Percentiles rank a stretch among this genome's conserved stretches.
Evolutionary conservation across 495 filamentous ascomycete genomes (phyloP).

Genomic region (Tetracladium marchalianum): DNA sequence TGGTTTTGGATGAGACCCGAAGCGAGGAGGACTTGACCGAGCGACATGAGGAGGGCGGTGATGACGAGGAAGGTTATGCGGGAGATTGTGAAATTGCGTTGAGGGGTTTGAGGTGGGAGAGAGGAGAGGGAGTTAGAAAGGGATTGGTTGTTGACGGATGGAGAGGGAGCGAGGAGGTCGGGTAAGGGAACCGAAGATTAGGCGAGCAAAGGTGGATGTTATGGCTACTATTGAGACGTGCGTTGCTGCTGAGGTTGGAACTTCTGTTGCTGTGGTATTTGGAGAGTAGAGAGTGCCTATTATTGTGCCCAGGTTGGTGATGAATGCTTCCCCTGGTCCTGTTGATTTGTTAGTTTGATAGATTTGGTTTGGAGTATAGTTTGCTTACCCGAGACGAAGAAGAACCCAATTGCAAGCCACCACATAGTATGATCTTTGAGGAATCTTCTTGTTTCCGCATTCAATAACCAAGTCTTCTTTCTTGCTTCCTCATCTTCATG

Average conservation of each 20-base stretch:
- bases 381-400: slow-evolving; percentile 49
- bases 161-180: slow-evolving; percentile 46
- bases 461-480: slow-evolving; percentile 79
- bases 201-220: slow-evolving; percentile 80
- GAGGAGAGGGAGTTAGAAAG: slow-evolving; percentile 16
- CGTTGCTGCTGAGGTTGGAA: slow-evolving; percentile 62
- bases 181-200: slow-evolving; percentile 75
- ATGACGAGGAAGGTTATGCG: slow-evolving; percentile 70
- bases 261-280: slow-evolving; percentile 27
- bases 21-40: slow-evolving; percentile 67
- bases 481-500: slow-evolving; percentile 54
- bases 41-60: slow-evolving; percentile 63
- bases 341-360: slow-evolving; percentile 27
- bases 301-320: slow-evolving; percentile 94
- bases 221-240: slow-evolving; percentile 88
- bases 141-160: slow-evolving; percentile 26
- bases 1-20: slow-evolving; percentile 57
- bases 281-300: slow-evolving; percentile 75
- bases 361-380: background rate
- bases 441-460: slow-evolving; percentile 76
- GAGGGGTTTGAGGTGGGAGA: slow-evolving; percentile 6
- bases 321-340: slow-evolving; percentile 90
- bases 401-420: slow-evolving; percentile 84
- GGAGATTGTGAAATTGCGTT: slow-evolving; percentile 49
- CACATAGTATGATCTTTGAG: slow-evolving; percentile 88